Evolutionary conservation across 2,329 filamentous ascomycete species (phyloP), one percentile per base, ranked within the genome.

Genomic region (Tolypocladium nubicola): DNA sequence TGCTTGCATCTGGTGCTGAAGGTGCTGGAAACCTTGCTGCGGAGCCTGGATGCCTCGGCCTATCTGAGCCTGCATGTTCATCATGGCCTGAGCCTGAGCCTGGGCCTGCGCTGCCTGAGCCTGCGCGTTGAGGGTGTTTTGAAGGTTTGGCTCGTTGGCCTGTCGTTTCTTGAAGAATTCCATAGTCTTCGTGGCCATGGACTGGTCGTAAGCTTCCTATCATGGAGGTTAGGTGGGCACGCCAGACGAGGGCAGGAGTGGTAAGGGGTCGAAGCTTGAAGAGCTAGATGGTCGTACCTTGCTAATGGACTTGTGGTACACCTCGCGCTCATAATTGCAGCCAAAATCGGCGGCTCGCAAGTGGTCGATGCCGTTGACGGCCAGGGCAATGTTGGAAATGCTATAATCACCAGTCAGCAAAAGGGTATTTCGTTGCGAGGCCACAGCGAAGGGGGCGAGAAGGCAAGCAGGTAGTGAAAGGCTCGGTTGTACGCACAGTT

Each of bases 1-100:
- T 4, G 76, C 70, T 63, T 84, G 82, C 79, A 83, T 82, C 57
- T 76, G 79, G 56, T 82, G 81, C 58, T 83, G 81, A 40, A 84
- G 73, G 53, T 80, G 77, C 60, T 81, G 81, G 58, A 85, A 84
- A 1, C 75, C 76, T 62, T 77, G 80, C 59, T 80, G 82, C 2
- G 72, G 69, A 8, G 72, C 74, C 63, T 79, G 79, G 0, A 80
- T 76, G 14, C 75, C 75, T 40, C 81, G 75, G 43, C 75, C 74
- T 72, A 83, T 78, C 60, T 80, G 76, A 14, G 72, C 74, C 59
- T 79, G 78, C 72, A 82, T 76, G 58, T 75, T 80, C 73, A 82
- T 76, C 72, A 83, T 73, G 56, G 79, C 71, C 59, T 78, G 75
- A 0, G 72, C 73, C 56, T 78, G 75, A 0, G 72, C 73, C 56